Percentiles rank a stretch among this genome's conserved stretches.
phyloP scores from a whole-genome alignment of 495 filamentous ascomycete species.

The Penicillium simplicissimum region DNA sequence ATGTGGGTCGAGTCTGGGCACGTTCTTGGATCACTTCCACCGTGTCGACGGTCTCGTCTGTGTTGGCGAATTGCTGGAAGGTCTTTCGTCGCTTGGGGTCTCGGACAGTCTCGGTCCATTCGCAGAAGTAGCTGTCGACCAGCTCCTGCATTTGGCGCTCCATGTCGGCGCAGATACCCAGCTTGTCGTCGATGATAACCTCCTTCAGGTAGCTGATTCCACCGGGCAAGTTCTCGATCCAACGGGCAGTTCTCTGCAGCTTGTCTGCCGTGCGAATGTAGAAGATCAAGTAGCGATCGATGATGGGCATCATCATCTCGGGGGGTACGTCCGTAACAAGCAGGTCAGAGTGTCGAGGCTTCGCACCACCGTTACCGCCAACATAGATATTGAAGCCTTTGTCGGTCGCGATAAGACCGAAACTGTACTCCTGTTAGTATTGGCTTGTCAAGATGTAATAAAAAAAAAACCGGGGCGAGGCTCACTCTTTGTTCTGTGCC shows the following conservation, averaged over 20 bases:
- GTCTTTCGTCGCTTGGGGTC: conserved; percentile 65
- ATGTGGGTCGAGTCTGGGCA: conserved; percentile 72
- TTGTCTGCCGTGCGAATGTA: conserved; percentile 97
- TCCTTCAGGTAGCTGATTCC: conserved; percentile 82
- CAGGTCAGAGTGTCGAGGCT: conserved; percentile 82
- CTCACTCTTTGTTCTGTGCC: conserved; percentile 91
- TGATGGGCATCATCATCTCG: conserved; percentile 79
- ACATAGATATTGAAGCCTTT: conserved; percentile 97
- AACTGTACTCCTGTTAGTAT: conserved; percentile 49
- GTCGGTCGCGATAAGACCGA: conserved; percentile 91
- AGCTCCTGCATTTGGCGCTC: conserved; percentile 90
- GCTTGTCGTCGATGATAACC: conserved; percentile 84
- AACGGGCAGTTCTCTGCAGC: conserved; percentile 89
- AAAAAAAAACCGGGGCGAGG: conserved; percentile 3
- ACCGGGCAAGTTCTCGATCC: conserved; percentile 85
- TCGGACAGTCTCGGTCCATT: conserved; percentile 87
- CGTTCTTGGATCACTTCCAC: conserved; percentile 76
- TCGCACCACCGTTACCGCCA: conserved; percentile 89
- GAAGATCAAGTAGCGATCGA: conserved; percentile 93
- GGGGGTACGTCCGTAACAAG: conserved; percentile 88
- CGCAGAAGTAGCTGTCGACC: conserved; percentile 88
- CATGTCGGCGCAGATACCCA: conserved; percentile 84
- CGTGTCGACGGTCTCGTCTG: conserved; percentile 64
- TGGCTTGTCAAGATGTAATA: neutral
- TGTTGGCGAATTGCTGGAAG: conserved; percentile 91